Evolutionary conservation across 2,329 filamentous ascomycete species (phyloP).

Genomic region (Aspergillus latus): DNA sequence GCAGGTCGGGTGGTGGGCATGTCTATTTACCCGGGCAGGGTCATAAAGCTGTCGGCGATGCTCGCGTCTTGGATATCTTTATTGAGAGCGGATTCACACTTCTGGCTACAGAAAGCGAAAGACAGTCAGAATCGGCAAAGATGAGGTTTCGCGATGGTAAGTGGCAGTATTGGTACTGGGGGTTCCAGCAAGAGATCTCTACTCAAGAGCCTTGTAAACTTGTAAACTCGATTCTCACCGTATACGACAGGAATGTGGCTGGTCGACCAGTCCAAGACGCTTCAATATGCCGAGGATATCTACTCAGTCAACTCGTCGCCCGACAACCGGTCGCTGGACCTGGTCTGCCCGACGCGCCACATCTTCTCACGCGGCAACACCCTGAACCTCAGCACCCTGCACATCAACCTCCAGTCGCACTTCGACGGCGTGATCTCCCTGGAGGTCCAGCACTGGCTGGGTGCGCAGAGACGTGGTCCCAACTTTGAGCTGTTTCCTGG

Average conservation of each 20-base stretch:
- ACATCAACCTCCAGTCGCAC: background rate
- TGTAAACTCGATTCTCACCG: background rate
- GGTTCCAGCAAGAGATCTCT: background rate
- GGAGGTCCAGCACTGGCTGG: background rate
- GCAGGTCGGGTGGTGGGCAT: background rate
- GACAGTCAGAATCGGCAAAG: background rate
- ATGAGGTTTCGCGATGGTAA: background rate
- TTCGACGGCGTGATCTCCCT: background rate
- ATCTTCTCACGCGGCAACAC: background rate
- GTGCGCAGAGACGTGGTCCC: background rate
- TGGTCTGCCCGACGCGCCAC: background rate
- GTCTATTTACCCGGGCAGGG: background rate
- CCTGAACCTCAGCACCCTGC: background rate
- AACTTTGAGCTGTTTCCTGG: background rate
- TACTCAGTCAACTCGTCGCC: background rate
- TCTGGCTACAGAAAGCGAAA: background rate
- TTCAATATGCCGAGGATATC: background rate
- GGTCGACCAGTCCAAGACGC: background rate
- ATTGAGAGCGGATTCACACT: background rate
- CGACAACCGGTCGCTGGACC: background rate
- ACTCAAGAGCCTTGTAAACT: background rate
- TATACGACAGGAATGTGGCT: background rate
- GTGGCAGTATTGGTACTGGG: background rate
- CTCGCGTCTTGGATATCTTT: background rate
- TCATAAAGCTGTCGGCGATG: background rate